Base-by-base conservation (phyloP, 768 basidiomycete species). In the Chiua virens region DNA sequence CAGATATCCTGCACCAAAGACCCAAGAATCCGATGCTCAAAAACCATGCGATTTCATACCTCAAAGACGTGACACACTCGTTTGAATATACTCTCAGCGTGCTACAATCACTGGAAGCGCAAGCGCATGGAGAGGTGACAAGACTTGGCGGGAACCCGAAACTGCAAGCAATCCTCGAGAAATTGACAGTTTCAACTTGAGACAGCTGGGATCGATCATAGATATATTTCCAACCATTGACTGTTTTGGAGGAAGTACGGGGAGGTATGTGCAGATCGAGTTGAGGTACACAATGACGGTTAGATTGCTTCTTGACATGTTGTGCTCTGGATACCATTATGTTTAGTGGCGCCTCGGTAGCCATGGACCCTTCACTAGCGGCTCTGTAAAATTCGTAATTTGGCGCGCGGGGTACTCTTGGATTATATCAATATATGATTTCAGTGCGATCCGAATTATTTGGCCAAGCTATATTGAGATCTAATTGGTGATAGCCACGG, bases 1-100 rank as follows among this genome's bases (percentile, higher is more conserved):
- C n/a, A 96, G 92, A 94, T 57, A 86, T 96, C 27, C 82, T 98
- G 5, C 89, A 94, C 63, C 92, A 96, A 71, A 80, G 89, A 1
- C 92, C 95, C 0, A 77, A 81, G 3, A 89, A 87, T 0, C 83
- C 87, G 2, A 88, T 88, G 0, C 77, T 92, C 36, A 98, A 98
- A 67, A 69, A 70, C 2, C 87, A 93, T 65, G 80, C 86, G 2
- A 91, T 98, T 48, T 70, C 78, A 17, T 94, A 95, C 64, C 81
- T 98, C 58, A 76, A 76, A 41, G 73, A 83, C 21, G 78, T 79
- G 28, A 98, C 94, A 0, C 78, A 81, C 41, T 94, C 93, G 0
- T 97, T 98, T 60, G 86, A 83, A 1, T 98, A 98, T 65, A 96
- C 93, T 0, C 71, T 84, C 8, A 68, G 71, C 0, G 92, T 96